Percentiles rank a stretch among this genome's conserved stretches.
Conservation (phyloP, 169 alveolate species). For the Cryptosporidium xiaoi region DNA sequence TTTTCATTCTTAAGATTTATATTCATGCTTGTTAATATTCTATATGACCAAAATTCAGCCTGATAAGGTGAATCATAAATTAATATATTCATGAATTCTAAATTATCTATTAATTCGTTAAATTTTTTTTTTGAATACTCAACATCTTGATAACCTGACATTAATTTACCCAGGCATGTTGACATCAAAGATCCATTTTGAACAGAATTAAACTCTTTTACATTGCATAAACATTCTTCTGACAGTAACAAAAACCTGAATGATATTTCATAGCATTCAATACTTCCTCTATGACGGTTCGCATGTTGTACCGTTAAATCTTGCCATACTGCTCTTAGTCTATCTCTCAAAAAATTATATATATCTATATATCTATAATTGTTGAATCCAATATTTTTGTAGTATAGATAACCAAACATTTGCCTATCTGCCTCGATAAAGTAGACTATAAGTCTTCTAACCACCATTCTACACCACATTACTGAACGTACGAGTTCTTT, state of each 20-base stretch:
- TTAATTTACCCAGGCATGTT: slow-evolving; percentile 85
- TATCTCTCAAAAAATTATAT: slow-evolving; percentile 85
- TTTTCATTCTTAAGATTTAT: slow-evolving; percentile 72
- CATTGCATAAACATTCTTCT: slow-evolving; percentile 79
- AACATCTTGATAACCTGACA: slow-evolving; percentile 87
- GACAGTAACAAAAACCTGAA: slow-evolving; percentile 84
- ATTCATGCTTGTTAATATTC: slow-evolving; percentile 81
- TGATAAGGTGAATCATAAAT: slow-evolving; percentile 84
- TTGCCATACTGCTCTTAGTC: slow-evolving; percentile 88
- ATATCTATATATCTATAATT: slow-evolving; percentile 82
- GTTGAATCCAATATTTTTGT: slow-evolving; percentile 1
- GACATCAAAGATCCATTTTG: slow-evolving; percentile 82
- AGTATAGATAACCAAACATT: slow-evolving; percentile 75
- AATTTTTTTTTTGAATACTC: slow-evolving; percentile 51
- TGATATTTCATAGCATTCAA: slow-evolving; percentile 85
- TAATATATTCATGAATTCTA: slow-evolving; percentile 67
- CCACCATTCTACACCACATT: slow-evolving; percentile 86
- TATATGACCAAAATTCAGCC: slow-evolving; percentile 88
- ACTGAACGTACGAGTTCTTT: slow-evolving; percentile 84
- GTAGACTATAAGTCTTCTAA: slow-evolving; percentile 81
- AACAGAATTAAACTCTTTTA: slow-evolving; percentile 82
- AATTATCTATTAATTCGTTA: background rate
- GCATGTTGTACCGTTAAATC: slow-evolving; percentile 88
- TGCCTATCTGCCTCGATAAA: slow-evolving; percentile 83
- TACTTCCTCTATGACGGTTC: slow-evolving; percentile 84